Percentiles rank a stretch among this genome's conserved stretches.
Conservation (phyloP, 352 stramenopile genomes). For the Globisporangium irregulare region DNA sequence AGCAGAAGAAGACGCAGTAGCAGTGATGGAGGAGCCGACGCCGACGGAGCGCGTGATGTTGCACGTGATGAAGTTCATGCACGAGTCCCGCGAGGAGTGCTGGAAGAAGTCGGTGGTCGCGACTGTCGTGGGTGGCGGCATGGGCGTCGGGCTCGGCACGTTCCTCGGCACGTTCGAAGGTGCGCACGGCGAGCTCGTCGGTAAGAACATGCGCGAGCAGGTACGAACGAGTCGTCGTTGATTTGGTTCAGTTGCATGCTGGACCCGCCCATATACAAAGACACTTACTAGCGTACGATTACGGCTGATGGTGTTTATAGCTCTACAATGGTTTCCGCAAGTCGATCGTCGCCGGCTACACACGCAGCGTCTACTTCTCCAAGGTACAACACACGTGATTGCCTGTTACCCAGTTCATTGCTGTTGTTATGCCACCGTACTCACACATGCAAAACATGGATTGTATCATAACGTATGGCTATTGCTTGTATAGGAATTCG, state of each 20-base stretch:
- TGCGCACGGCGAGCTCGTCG: constrained; percentile 80
- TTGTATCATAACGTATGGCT: neutral
- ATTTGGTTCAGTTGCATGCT: neutral
- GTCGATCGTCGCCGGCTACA: constrained; percentile 71
- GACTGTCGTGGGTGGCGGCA: constrained; percentile 58
- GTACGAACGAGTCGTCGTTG: constrained; percentile 5
- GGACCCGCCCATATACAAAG: neutral
- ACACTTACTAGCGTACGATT: neutral
- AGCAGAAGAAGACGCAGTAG: constrained; percentile 19
- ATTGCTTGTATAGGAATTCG: constrained; percentile 60
- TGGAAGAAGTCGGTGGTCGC: constrained; percentile 84
- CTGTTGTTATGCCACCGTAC: neutral
- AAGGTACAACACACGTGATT: constrained; percentile 36
- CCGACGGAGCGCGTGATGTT: constrained; percentile 36
- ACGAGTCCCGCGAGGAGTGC: constrained; percentile 80
- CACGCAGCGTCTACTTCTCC: constrained; percentile 85
- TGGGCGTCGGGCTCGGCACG: constrained; percentile 80
- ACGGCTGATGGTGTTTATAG: constrained; percentile 21
- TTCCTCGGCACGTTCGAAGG: constrained; percentile 88
- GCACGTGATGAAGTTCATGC: constrained; percentile 65
- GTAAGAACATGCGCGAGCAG: constrained; percentile 84
- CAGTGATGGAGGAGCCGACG: constrained; percentile 18
- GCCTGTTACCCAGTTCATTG: neutral
- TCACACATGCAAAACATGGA: neutral
- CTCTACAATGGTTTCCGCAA: constrained; percentile 86